Percentiles rank a stretch among this genome's conserved stretches.
Conservation (phyloP, 805 yeast genomes). For the Schwanniomyces pseudopolymorphus region DNA sequence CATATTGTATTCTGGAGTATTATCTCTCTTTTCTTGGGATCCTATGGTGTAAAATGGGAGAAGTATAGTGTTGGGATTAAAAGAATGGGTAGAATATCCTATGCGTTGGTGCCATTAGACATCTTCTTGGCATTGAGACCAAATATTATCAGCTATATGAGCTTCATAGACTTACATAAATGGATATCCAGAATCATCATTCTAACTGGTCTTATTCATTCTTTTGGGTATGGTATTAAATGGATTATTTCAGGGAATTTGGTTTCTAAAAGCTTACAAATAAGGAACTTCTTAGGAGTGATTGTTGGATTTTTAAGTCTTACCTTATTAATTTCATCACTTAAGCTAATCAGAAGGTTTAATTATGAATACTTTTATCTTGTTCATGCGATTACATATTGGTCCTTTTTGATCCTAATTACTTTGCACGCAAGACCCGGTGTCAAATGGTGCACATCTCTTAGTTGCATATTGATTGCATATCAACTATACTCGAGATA, state of each 20-base stretch:
- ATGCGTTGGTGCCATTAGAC: conserved; percentile 57
- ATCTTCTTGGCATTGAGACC: conserved; percentile 59
- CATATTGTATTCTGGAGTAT: conserved; percentile 30
- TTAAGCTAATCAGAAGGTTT: conserved; percentile 48
- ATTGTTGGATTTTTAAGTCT: conserved; percentile 35
- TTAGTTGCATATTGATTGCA: conserved; percentile 22
- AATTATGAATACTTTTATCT: conserved; percentile 56
- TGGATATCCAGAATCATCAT: conserved; percentile 67
- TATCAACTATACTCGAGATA: conserved; percentile 39
- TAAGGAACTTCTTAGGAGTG: conserved; percentile 54
- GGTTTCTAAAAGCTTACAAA: conserved; percentile 27
- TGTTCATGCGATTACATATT: conserved; percentile 52
- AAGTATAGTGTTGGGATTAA: conserved; percentile 42
- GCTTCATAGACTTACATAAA: conserved; percentile 59
- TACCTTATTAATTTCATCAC: conserved; percentile 44
- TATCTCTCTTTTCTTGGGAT: conserved; percentile 25
- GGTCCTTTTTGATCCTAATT: conserved; percentile 44
- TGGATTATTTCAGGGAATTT: conserved; percentile 45
- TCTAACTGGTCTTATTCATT: conserved; percentile 46
- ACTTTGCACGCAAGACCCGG: conserved; percentile 73
- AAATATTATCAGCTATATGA: conserved; percentile 46
- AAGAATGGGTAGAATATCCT: conserved; percentile 62
- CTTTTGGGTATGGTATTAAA: conserved; percentile 48
- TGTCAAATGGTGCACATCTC: conserved; percentile 29
- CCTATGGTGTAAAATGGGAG: conserved; percentile 32